Evolutionary conservation across 78 protist species (phyloP).

Genomic region (Tieghemostelium lacteum): DNA sequence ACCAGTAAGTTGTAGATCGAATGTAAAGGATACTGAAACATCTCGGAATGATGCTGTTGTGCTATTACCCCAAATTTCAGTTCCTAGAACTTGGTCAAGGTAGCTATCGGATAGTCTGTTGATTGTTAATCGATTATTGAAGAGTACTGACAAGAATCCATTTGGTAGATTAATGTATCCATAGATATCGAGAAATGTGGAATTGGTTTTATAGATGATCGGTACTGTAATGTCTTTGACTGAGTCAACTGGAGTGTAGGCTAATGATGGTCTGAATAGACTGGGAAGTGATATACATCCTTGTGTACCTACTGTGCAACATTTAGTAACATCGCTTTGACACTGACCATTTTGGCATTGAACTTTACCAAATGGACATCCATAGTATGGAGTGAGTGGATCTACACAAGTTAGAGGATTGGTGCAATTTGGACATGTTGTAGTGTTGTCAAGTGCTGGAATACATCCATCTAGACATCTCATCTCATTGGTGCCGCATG

Average conservation of each 20-base stretch:
- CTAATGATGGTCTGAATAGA: not conserved
- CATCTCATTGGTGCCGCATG: not conserved
- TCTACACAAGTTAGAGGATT: not conserved
- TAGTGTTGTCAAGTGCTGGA: not conserved
- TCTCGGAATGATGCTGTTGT: not conserved
- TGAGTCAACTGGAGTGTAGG: not conserved
- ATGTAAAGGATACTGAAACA: not conserved
- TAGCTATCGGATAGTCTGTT: not conserved
- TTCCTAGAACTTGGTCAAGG: not conserved
- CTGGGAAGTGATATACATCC: no score
- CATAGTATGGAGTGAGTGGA: not conserved
- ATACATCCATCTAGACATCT: not conserved
- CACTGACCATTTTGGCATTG: conserved; percentile 13
- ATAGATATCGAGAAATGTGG: not conserved
- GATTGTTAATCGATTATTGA: not conserved
- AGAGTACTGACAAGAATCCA: not conserved
- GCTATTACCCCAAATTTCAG: conserved; percentile 6
- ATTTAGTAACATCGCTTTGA: not conserved
- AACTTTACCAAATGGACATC: conserved; percentile 22
- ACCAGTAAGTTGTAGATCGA: not conserved
- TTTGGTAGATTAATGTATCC: conserved; percentile 1
- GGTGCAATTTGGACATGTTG: not conserved
- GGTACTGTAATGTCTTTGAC: not conserved
- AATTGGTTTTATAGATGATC: not conserved
- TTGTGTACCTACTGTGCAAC: conserved; percentile 7